Percentiles rank a stretch among this genome's conserved stretches.
These are phyloP conservation scores for Vaccinium vitisidaea DNA, from an alignment of 148 eudicot genomes.

Conservation along the genomic window DNA sequence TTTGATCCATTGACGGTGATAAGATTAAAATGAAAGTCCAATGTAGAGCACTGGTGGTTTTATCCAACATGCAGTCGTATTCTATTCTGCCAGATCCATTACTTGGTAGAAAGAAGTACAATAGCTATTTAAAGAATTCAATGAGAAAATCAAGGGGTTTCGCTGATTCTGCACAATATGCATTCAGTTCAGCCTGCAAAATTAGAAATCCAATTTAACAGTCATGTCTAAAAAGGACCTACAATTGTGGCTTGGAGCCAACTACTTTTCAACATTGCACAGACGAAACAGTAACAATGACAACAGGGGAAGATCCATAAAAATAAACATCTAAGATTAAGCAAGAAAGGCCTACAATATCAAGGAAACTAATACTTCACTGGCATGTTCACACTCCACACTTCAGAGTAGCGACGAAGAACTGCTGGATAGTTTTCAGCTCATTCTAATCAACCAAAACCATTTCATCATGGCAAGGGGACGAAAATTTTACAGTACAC, in stretches of 20 bases:
- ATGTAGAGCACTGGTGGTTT: neutral
- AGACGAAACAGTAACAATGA: neutral
- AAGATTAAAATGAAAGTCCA: neutral
- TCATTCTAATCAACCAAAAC: neutral
- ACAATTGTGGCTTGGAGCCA: neutral
- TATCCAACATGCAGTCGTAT: neutral
- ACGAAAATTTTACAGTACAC: neutral
- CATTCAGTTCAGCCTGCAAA: constrained; percentile 8
- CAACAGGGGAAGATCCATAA: neutral
- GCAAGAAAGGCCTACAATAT: neutral
- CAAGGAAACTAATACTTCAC: neutral
- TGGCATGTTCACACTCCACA: neutral
- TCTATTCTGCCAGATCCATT: neutral
- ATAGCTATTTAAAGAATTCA: neutral
- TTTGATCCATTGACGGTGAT: neutral
- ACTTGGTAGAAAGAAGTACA: neutral
- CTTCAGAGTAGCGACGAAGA: neutral
- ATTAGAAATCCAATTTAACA: neutral
- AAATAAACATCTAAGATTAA: neutral
- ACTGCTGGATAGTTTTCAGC: neutral
- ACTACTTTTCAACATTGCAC: neutral
- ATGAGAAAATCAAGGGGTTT: neutral
- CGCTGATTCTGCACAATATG: neutral
- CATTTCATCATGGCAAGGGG: neutral
- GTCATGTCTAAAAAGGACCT: neutral